Conservation (phyloP, 768 basidiomycete genomes). For the Boletus tylopilopsis region DNA sequence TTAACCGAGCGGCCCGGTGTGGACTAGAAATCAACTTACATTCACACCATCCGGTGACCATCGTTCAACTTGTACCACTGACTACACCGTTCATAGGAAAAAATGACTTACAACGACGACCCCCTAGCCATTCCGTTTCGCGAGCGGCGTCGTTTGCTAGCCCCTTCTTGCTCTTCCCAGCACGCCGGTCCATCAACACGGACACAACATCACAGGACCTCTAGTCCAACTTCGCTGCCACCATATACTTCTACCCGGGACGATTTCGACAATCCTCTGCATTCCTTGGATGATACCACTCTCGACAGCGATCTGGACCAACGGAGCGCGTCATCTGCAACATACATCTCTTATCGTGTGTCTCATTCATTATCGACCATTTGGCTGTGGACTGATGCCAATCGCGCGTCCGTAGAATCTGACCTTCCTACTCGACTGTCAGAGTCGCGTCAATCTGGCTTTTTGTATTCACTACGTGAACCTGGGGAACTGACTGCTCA, state of each 20-base stretch:
- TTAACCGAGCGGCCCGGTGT: slow-evolving; percentile 19
- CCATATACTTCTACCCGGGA: background rate
- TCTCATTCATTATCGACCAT: slow-evolving; percentile 3
- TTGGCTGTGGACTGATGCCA: slow-evolving; percentile 3
- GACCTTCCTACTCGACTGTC: background rate
- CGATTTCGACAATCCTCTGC: slow-evolving; percentile 2
- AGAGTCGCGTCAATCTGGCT: slow-evolving; percentile 9
- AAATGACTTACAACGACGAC: slow-evolving; percentile 20
- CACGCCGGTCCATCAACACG: slow-evolving; percentile 5
- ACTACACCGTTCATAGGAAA: slow-evolving; percentile 4
- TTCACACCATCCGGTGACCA: slow-evolving; percentile 12
- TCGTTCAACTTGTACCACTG: slow-evolving; percentile 25
- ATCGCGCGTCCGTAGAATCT: slow-evolving; percentile 6
- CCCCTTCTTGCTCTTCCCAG: background rate
- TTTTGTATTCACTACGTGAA: slow-evolving; percentile 14
- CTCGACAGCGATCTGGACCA: slow-evolving; percentile 18
- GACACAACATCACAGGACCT: slow-evolving; percentile 1
- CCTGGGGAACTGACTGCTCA: slow-evolving; percentile 26
- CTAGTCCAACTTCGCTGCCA: slow-evolving; percentile 14
- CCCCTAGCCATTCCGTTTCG: slow-evolving; percentile 2
- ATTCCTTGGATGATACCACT: slow-evolving; percentile 9
- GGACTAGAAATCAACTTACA: slow-evolving; percentile 25
- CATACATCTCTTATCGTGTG: slow-evolving; percentile 15
- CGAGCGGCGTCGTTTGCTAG: background rate
- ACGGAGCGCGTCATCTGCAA: slow-evolving; percentile 19